Base-by-base conservation (phyloP, 2,329 filamentous ascomycete genomes). In the Arthrobotrys iridis region DNA sequence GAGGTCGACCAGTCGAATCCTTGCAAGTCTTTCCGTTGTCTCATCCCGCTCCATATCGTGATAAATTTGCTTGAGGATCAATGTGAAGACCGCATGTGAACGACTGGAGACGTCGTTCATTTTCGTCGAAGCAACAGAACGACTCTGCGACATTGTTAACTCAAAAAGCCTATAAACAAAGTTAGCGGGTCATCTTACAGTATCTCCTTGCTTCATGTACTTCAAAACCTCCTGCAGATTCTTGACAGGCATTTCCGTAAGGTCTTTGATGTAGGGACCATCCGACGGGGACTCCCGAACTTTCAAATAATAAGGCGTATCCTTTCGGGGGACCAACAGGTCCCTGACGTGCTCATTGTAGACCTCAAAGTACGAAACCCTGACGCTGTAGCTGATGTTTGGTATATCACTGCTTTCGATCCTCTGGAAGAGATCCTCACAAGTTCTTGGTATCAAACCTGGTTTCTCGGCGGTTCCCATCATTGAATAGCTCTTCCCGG, bases 271-370 rank as follows among this genome's bases (percentile, higher is more conserved):
- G 80, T 99, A 99, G 4, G 96, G 94, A 0, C 95, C 95, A 79
- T 98, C 94, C 26, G 90, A 93, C 15, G 93, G 94, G 15, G 93
- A 96, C 84, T 99, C 95, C 80, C 95, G 90, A 80, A 99, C 97
- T 83, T 97, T 97, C 79, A 99, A 90, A 82, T 98, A 97, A 81
- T 96, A 90, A 1, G 93, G 92, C 3, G 91, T 86, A 77, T 91
- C 91, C 66, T 89, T 91, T 26, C 91, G 87, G 8, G 93, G 92
- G 0, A 93, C 91, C 48, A 99, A 88, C 35, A 99, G 85, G 81
- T 99, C 95, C 71, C 95, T 92, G 57, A 99, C 95, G 83, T 98
- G 95, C 84, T 99, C 95, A 83, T 99, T 99, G 87, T 99, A 99
- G 76, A 99, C 95, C 82, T 99, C 95, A 80, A 99, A 98, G 84